Conservation (phyloP, 2,329 filamentous ascomycete species). For the Monilinia laxa region DNA sequence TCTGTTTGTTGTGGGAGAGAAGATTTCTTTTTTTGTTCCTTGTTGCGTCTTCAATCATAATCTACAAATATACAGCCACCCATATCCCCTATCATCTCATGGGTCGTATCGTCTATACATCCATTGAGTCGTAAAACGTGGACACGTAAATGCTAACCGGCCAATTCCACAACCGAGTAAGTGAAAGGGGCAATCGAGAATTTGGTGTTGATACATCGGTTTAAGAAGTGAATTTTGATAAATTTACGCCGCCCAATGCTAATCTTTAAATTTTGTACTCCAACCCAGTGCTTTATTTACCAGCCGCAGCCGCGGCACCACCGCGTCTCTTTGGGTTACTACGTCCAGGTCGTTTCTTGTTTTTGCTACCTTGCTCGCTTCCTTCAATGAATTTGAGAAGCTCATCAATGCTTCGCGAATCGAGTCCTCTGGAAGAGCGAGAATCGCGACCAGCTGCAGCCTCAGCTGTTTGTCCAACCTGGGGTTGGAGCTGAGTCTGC, state of each 20-base stretch:
- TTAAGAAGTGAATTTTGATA: conserved; percentile 14
- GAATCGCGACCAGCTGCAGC: conserved; percentile 44
- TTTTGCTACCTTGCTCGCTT: conserved; percentile 50
- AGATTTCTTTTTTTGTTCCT: conserved; percentile 15
- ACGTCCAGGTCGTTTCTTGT: conserved; percentile 56
- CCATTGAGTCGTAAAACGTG: conserved; percentile 12
- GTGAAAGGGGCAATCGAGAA: conserved; percentile 10
- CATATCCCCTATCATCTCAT: background rate
- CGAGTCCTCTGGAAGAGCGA: conserved; percentile 48
- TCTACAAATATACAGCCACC: conserved; percentile 8
- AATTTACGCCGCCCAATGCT: conserved; percentile 23
- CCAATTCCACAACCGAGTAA: conserved; percentile 2
- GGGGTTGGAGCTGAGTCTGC: conserved; percentile 61
- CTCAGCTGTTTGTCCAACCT: conserved; percentile 58
- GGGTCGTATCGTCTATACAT: conserved; percentile 9
- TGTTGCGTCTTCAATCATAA: conserved; percentile 12
- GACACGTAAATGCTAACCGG: conserved; percentile 3
- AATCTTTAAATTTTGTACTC: conserved; percentile 16
- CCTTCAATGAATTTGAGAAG: conserved; percentile 94
- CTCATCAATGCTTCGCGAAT: conserved; percentile 87
- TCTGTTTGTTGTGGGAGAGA: conserved; percentile 8
- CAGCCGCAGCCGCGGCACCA: conserved; percentile 25
- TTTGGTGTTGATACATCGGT: conserved; percentile 19
- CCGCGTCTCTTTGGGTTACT: conserved; percentile 58
- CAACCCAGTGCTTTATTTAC: conserved; percentile 19